phyloP scores from a whole-genome alignment of 2,329 filamentous ascomycete genomes.

The Colletotrichum falcatum region DNA sequence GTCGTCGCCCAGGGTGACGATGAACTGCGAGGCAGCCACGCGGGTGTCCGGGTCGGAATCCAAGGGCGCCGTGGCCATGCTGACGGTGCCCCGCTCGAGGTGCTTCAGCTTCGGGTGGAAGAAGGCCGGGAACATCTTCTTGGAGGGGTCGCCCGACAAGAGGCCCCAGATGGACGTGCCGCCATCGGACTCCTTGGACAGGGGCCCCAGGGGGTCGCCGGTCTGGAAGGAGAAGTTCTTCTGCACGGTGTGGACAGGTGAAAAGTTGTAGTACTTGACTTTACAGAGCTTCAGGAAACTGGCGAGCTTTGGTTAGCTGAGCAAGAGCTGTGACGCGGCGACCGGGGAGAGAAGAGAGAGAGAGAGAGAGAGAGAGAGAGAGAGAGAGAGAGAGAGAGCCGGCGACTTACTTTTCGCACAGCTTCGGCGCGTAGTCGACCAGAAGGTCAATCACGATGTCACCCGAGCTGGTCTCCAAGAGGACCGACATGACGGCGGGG shows the following conservation, averaged over 20 bases:
- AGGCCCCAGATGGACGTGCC: conserved; percentile 94
- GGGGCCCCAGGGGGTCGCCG: conserved; percentile 91
- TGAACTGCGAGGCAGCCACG: conserved; percentile 90
- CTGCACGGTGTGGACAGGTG: conserved; percentile 90
- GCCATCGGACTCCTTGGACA: conserved; percentile 87
- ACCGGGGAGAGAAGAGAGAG: too few species aligned
- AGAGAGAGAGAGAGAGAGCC: not conserved
- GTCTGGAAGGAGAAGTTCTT: conserved; percentile 97
- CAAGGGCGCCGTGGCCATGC: conserved; percentile 92
- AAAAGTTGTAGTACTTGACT: conserved; percentile 98
- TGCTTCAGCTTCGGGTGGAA: conserved; percentile 92
- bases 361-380: too few species aligned
- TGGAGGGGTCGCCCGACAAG: conserved; percentile 73
- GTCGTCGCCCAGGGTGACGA: conserved; percentile 90
- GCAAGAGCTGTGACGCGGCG: conserved; percentile 29
- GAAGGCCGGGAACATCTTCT: conserved; percentile 84
- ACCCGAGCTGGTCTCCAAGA: conserved; percentile 91
- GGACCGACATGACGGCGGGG: conserved; percentile 78
- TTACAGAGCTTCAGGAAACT: conserved; percentile 99
- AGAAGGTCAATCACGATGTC: conserved; percentile 96
- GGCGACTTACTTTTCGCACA: conserved; percentile 90
- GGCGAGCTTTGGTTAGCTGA: conserved; percentile 67
- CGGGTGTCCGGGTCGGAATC: conserved; percentile 82
- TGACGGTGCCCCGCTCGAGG: conserved; percentile 88
- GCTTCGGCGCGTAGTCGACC: conserved; percentile 87